A percentile compares a stretch with the other conserved stretches of the same genome.
Conservation (phyloP, 139 green algal species). For the Micromonas pusilla region DNA sequence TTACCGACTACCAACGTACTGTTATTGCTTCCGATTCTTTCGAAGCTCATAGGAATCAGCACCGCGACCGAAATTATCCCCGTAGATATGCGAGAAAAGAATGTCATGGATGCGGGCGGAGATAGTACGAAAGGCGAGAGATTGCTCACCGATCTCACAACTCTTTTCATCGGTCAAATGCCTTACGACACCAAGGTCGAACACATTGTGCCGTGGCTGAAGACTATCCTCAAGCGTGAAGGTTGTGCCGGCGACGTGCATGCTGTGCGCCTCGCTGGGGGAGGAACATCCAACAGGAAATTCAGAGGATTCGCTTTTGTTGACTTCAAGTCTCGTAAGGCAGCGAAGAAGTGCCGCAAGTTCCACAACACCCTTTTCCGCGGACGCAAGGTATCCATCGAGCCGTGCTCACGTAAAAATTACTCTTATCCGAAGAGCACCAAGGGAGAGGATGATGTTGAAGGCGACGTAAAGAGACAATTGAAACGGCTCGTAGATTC, state of each 20-base stretch:
- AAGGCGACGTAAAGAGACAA: constrained; percentile 3
- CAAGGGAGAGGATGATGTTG: neutral
- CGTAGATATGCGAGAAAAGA: no score
- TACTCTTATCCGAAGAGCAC: neutral
- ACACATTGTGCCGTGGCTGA: constrained; percentile 17
- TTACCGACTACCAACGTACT: no score
- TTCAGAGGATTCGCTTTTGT: constrained; percentile 27
- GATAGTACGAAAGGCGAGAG: no score
- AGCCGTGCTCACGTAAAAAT: constrained; percentile 2
- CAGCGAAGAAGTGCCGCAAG: constrained; percentile 20
- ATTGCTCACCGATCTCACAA: no score
- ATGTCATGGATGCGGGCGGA: no score
- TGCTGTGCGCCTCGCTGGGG: constrained; percentile 1
- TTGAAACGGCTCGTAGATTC: neutral
- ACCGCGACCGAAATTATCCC: no score
- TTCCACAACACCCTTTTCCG: constrained; percentile 16
- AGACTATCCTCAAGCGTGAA: constrained; percentile 5
- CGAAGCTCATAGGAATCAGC: no score
- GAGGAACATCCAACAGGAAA: neutral
- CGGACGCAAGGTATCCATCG: constrained; percentile 9
- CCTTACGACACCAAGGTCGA: constrained; percentile 20
- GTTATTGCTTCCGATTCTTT: no score
- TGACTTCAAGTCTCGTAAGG: constrained; percentile 10
- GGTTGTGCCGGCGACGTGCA: constrained; percentile 2
- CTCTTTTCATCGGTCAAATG: constrained; percentile 22